A percentile compares a stretch with the other conserved stretches of the same genome.
Conservation (phyloP, 2,329 filamentous ascomycete genomes). For the Leptographium radiaticola region DNA sequence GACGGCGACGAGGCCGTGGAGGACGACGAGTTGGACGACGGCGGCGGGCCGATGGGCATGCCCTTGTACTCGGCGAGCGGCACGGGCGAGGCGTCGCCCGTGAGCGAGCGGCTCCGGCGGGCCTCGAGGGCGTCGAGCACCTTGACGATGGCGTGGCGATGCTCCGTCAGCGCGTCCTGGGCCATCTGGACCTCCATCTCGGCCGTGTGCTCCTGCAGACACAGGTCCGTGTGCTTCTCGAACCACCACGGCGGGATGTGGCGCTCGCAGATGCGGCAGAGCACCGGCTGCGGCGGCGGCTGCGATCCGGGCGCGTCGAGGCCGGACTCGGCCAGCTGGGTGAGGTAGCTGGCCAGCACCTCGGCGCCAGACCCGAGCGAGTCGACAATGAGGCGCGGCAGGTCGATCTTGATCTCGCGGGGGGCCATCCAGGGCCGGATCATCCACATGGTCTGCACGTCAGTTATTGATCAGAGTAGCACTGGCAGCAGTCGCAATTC, state of each 20-base stretch:
- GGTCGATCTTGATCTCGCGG: conserved; percentile 88
- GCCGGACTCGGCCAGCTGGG: conserved; percentile 71
- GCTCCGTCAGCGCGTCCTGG: conserved; percentile 82
- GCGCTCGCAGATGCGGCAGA: conserved; percentile 94
- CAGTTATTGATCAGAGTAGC: background rate
- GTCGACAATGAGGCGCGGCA: conserved; percentile 79
- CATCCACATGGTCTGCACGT: conserved; percentile 93
- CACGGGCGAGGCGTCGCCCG: conserved; percentile 35
- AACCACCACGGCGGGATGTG: conserved; percentile 99
- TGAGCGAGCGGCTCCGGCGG: conserved; percentile 51
- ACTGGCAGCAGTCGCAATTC: too few relatives aligned
- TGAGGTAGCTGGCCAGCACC: conserved; percentile 87
- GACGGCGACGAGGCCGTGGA: conserved; percentile 45
- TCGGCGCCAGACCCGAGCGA: conserved; percentile 90
- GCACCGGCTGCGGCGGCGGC: conserved; percentile 68
- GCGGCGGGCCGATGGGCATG: conserved; percentile 65
- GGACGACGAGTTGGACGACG: conserved; percentile 40
- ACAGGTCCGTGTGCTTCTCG: conserved; percentile 95
- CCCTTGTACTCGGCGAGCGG: conserved; percentile 76
- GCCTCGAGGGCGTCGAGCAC: conserved; percentile 86
- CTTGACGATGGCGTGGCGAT: conserved; percentile 87
- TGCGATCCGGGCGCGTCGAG: conserved; percentile 62
- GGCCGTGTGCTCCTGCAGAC: conserved; percentile 86
- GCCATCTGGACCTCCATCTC: conserved; percentile 97
- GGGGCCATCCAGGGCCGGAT: conserved; percentile 80